A percentile compares a stretch with the other conserved stretches of the same genome.
These are phyloP conservation scores for Saprolegnia diclina DNA, from an alignment of 352 stramenopile genomes.

Conservation along the genomic window DNA sequence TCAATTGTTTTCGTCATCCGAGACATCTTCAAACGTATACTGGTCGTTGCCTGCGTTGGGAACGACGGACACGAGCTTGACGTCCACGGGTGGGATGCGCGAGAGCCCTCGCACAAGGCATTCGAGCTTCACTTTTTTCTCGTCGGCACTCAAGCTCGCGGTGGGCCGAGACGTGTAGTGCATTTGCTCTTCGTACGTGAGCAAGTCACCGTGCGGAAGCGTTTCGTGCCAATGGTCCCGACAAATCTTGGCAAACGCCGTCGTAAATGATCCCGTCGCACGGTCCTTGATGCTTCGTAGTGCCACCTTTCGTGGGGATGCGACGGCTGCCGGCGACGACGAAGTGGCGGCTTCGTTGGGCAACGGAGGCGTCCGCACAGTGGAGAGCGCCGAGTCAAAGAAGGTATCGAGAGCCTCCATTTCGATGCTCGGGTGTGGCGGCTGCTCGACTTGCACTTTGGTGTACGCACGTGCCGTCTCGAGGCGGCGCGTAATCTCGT, in stretches of 20 bases:
- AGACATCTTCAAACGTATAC: slow-evolving; percentile 6
- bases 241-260: slow-evolving; percentile 18
- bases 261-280: slow-evolving; percentile 2
- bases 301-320: neutral
- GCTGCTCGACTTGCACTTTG: neutral
- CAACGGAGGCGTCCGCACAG: neutral
- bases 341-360: neutral
- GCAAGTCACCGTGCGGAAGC: slow-evolving; percentile 23
- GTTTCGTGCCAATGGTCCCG: slow-evolving; percentile 23
- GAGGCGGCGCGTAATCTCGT: slow-evolving; percentile 13
- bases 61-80: slow-evolving; percentile 5
- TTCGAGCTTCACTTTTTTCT: slow-evolving; percentile 20
- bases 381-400: slow-evolving; percentile 10
- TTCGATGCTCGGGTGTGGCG: neutral
- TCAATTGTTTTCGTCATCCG: neutral
- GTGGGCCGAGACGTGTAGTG: slow-evolving; percentile 16
- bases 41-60: slow-evolving; percentile 11
- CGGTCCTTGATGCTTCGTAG: neutral
- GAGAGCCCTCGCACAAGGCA: slow-evolving; percentile 17
- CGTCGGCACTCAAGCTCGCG: slow-evolving; percentile 8
- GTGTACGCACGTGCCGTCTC: neutral
- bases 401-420: slow-evolving; percentile 21
- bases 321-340: neutral
- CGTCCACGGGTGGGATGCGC: slow-evolving; percentile 15
- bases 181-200: slow-evolving; percentile 27